Percentiles rank a stretch among this genome's conserved stretches.
These are phyloP conservation scores for Bretschneidera sinensis DNA, from an alignment of 345 rosid genomes.

Conservation along the genomic window DNA sequence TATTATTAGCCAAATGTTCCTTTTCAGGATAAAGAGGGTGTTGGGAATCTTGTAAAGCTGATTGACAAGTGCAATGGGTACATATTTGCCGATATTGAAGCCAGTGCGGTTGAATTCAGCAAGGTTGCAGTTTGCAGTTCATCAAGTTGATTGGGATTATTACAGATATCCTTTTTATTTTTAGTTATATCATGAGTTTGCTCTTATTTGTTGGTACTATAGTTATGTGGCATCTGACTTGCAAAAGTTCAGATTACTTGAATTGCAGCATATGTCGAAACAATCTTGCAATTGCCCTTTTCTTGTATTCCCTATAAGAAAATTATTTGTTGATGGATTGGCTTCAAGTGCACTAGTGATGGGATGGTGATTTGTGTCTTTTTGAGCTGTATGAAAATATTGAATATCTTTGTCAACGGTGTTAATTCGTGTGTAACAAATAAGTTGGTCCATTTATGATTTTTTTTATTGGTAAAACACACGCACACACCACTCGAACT, in stretches of 20 bases:
- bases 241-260: neutral
- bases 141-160: conserved; percentile 79
- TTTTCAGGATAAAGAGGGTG: conserved; percentile 84
- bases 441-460: too few species aligned
- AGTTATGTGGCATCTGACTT: neutral
- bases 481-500: too few species aligned
- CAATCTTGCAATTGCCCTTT: neutral
- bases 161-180: conserved; percentile 75
- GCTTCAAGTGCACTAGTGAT: too few species aligned
- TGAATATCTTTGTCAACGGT: too few species aligned
- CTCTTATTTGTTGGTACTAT: neutral
- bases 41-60: conserved; percentile 70
- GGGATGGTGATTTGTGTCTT: too few species aligned
- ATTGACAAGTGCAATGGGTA: conserved; percentile 87
- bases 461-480: too few species aligned
- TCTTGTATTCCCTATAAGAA: neutral
- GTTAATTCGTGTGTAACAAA: neutral
- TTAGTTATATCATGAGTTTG: neutral
- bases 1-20: conserved; percentile 1
- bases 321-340: neutral
- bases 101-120: conserved; percentile 90
- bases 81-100: conserved; percentile 71
- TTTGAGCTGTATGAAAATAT: neutral
- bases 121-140: conserved; percentile 79
- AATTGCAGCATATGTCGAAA: neutral